Evolutionary conservation across 2,329 filamentous ascomycete genomes (phyloP).

Genomic region (Laburnicola sp.): DNA sequence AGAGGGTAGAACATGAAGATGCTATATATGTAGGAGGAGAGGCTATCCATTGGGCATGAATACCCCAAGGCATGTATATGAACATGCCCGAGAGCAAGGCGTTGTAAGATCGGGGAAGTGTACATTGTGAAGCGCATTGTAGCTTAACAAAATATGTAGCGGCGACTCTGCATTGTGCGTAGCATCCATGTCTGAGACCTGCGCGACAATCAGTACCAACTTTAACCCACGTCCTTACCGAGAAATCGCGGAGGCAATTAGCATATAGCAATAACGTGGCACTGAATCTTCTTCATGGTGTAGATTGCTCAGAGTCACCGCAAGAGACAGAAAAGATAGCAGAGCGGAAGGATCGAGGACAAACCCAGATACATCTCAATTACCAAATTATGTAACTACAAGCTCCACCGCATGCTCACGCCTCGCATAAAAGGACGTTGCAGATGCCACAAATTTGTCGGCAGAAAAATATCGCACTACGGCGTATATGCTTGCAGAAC

Average conservation of each 20-base stretch:
- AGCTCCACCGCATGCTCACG: slow-evolving; percentile 9
- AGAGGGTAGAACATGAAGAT: neutral
- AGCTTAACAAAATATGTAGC: neutral
- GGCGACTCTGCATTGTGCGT: neutral
- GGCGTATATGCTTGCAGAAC: slow-evolving; percentile 26
- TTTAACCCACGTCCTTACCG: too few species aligned
- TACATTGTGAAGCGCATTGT: neutral
- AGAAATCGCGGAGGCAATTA: too few species aligned
- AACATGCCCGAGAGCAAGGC: neutral
- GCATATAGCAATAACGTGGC: too few species aligned
- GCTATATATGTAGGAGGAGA: neutral
- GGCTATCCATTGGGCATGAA: neutral
- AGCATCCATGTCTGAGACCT: neutral
- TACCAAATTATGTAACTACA: slow-evolving; percentile 37
- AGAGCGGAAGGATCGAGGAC: slow-evolving; percentile 4
- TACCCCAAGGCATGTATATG: neutral
- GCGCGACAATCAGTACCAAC: neutral
- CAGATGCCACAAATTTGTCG: slow-evolving; percentile 18
- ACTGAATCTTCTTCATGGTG: too few species aligned
- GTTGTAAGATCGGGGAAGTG: neutral
- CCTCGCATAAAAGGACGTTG: slow-evolving; percentile 9
- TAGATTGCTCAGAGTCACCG: too few species aligned
- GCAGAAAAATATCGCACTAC: slow-evolving; percentile 11
- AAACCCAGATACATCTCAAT: slow-evolving; percentile 26
- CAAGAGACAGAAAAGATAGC: neutral